A percentile compares a stretch with the other conserved stretches of the same genome.
phyloP scores from a whole-genome alignment of 2,329 filamentous ascomycete genomes.

The Aspergillus terreus region DNA sequence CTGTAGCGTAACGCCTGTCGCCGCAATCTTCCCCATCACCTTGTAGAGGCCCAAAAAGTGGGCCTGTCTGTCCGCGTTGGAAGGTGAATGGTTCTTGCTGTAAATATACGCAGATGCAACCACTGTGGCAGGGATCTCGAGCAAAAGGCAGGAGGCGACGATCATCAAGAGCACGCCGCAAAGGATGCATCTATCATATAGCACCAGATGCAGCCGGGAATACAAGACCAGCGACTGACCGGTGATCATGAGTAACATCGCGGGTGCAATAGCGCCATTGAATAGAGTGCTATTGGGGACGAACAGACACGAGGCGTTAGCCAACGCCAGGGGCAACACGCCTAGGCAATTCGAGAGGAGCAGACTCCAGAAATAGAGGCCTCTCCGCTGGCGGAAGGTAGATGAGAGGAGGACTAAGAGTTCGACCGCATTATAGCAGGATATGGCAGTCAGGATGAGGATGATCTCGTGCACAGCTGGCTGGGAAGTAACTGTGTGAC shows the following conservation, averaged over 20 bases:
- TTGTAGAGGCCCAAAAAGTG: slow-evolving; percentile 41
- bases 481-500: neutral
- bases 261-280: slow-evolving; percentile 46
- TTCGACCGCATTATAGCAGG: slow-evolving; percentile 48
- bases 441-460: slow-evolving; percentile 36
- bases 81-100: slow-evolving; percentile 1
- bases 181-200: slow-evolving; percentile 49
- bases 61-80: slow-evolving; percentile 19
- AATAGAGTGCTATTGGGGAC: slow-evolving; percentile 27
- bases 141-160: slow-evolving; percentile 49
- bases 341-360: slow-evolving; percentile 33
- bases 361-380: slow-evolving; percentile 44
- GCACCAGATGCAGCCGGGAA: slow-evolving; percentile 59
- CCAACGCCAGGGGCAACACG: slow-evolving; percentile 11
- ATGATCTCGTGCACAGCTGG: slow-evolving; percentile 9
- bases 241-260: slow-evolving; percentile 59
- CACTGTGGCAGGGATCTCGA: slow-evolving; percentile 54
- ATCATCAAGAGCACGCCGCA: slow-evolving; percentile 56
- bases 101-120: slow-evolving; percentile 45
- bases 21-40: slow-evolving; percentile 44
- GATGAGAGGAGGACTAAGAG: slow-evolving; percentile 37
- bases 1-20: slow-evolving; percentile 45
- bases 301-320: slow-evolving; percentile 10
- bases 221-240: slow-evolving; percentile 61
- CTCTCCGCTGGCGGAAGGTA: slow-evolving; percentile 37